Evolutionary conservation across 164 flowering plant genomes (phyloP).

Genomic region (Berberis vulgaris): DNA sequence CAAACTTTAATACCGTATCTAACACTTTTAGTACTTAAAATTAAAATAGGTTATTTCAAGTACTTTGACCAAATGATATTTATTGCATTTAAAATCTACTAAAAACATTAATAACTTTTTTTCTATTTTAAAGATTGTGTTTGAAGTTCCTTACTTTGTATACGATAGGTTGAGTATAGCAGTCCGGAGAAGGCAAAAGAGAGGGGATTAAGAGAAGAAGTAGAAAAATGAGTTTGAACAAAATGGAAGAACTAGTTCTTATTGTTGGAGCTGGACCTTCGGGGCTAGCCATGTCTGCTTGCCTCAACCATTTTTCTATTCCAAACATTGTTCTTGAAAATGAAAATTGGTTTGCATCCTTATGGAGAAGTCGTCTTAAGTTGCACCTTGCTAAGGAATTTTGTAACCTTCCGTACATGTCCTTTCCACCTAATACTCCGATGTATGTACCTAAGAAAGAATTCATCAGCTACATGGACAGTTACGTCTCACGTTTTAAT

Average conservation of each 20-base stretch:
- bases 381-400: slow-evolving; percentile 8
- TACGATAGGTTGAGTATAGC: no score
- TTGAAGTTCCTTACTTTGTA: no score
- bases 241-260: slow-evolving; percentile 2
- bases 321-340: slow-evolving; percentile 8
- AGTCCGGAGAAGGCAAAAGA: no score
- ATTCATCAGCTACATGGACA: slow-evolving; percentile 4
- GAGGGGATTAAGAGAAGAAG: no score
- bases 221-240: no score
- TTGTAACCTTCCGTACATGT: slow-evolving; percentile 5
- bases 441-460: slow-evolving; percentile 1
- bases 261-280: slow-evolving; percentile 13
- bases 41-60: no score
- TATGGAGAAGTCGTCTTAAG: slow-evolving; percentile 10
- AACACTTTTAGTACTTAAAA: no score
- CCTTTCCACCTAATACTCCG: background rate
- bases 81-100: no score
- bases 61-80: no score
- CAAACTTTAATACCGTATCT: no score
- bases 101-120: no score
- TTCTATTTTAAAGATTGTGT: no score
- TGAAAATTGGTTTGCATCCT: slow-evolving; percentile 6
- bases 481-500: background rate
- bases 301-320: slow-evolving; percentile 2
- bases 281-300: slow-evolving; percentile 8